These are phyloP conservation scores for Aspergillus sp. DNA, from an alignment of 2,329 filamentous ascomycete species.

Conservation along the genomic window DNA sequence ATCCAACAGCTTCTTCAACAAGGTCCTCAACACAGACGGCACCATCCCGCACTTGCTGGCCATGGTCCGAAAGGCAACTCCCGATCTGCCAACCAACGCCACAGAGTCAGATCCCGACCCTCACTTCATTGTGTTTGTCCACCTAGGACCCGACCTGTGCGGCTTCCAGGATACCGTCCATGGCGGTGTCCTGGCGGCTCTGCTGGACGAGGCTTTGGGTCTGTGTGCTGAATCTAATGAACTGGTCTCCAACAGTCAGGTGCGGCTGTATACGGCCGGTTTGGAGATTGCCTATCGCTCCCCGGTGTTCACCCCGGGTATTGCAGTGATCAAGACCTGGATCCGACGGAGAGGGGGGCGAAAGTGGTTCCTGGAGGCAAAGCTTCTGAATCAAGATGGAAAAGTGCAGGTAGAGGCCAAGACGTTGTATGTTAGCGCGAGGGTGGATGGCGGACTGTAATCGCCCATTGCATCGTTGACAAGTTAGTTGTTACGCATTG, in stretches of 20 bases:
- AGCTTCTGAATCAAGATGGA: conserved; percentile 10
- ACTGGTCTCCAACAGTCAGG: conserved; percentile 2
- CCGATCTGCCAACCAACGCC: background rate
- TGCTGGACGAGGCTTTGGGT: conserved; percentile 18
- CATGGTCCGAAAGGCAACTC: conserved; percentile 8
- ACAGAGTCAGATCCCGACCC: conserved; percentile 2
- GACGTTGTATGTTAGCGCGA: conserved; percentile 9
- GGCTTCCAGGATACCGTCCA: conserved; percentile 15
- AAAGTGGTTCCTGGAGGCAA: conserved; percentile 24
- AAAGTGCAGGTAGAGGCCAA: conserved; percentile 9
- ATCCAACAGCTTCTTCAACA: conserved; percentile 18
- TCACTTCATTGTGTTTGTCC: conserved; percentile 12
- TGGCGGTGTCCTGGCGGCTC: conserved; percentile 17
- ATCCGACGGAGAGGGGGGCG: conserved; percentile 12
- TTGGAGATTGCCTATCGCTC: conserved; percentile 10
- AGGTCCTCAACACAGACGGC: conserved; percentile 15
- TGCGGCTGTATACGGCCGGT: conserved; percentile 9
- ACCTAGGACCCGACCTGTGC: conserved; percentile 14
- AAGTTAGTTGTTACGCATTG: background rate
- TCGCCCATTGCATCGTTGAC: background rate
- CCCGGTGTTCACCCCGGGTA: conserved; percentile 10
- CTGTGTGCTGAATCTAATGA: conserved; percentile 13
- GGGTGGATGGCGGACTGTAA: background rate
- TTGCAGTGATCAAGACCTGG: conserved; percentile 14
- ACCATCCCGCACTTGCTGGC: conserved; percentile 17